Conservation (phyloP, 2,329 filamentous ascomycete genomes). For the Didymella glomerata region DNA sequence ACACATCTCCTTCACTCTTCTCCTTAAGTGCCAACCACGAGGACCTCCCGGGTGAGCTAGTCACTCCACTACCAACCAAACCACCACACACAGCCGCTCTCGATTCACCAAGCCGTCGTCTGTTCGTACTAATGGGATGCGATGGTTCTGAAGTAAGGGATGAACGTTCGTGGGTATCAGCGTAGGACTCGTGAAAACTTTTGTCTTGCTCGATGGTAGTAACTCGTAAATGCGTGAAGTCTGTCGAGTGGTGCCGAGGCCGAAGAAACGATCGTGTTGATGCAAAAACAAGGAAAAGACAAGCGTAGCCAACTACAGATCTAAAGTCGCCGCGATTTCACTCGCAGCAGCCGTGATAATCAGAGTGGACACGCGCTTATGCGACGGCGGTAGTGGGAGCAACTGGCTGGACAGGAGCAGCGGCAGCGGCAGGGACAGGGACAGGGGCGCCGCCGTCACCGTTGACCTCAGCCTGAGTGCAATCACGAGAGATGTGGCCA, state of each 20-base stretch:
- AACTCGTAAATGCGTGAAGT: conserved; percentile 51
- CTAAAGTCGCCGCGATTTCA: conserved; percentile 28
- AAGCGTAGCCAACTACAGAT: conserved; percentile 1
- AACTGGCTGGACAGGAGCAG: conserved; percentile 46
- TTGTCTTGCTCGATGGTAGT: conserved; percentile 42
- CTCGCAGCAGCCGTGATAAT: conserved; percentile 22
- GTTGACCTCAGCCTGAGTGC: conserved; percentile 75
- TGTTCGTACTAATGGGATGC: conserved; percentile 49
- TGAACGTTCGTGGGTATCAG: conserved; percentile 56
- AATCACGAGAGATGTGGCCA: conserved; percentile 95
- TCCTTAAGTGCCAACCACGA: conserved; percentile 9
- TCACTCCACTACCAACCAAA: conserved; percentile 37
- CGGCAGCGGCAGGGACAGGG: conserved; percentile 34
- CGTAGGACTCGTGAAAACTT: conserved; percentile 54
- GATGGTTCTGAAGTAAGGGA: conserved; percentile 49
- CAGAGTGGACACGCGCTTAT: conserved; percentile 31
- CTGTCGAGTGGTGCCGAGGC: conserved; percentile 47
- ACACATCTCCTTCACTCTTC: conserved; percentile 24
- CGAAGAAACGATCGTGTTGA: conserved; percentile 45
- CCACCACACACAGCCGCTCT: conserved; percentile 43
- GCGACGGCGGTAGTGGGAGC: conserved; percentile 54
- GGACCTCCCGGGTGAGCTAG: not conserved
- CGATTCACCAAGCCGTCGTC: conserved; percentile 50
- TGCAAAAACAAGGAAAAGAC: conserved; percentile 28
- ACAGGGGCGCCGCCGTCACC: conserved; percentile 48